Percentiles rank a stretch among this genome's conserved stretches.
Evolutionary conservation across 225 moss, liverwort and hornwort species (phyloP).

Genomic region (Pseudisothecium myosuroides): DNA sequence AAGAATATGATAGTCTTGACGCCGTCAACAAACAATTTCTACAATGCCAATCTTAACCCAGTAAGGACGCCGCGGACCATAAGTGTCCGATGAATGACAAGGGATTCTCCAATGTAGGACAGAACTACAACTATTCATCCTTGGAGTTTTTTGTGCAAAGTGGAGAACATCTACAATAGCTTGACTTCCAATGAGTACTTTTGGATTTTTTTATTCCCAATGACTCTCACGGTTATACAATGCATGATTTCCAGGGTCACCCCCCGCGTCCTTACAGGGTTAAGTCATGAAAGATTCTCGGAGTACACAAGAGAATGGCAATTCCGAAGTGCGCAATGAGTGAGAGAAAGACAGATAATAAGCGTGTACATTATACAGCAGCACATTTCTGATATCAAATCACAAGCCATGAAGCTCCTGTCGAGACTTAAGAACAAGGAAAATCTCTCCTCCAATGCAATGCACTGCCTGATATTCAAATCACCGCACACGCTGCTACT

Average conservation of each 20-base stretch:
- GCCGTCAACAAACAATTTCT: not conserved
- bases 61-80: too few species aligned
- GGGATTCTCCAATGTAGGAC: too few species aligned
- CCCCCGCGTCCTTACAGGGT: too few species aligned
- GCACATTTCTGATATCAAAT: not conserved
- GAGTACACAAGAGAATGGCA: not conserved
- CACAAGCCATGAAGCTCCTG: not conserved
- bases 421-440: not conserved
- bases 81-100: too few species aligned
- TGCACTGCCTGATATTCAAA: not conserved
- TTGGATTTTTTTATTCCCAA: too few species aligned
- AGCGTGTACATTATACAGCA: too few species aligned
- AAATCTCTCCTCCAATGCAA: not conserved
- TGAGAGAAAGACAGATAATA: not conserved
- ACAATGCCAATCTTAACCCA: not conserved
- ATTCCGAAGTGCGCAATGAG: not conserved
- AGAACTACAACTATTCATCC: too few species aligned
- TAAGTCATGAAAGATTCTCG: not conserved
- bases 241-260: too few species aligned
- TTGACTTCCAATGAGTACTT: too few species aligned
- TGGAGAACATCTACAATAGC: too few species aligned
- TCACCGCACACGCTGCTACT: not conserved
- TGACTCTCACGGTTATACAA: too few species aligned
- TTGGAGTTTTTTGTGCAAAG: too few species aligned
- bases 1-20: not conserved